phyloP scores from a whole-genome alignment of 768 basidiomycete genomes.

The Rhodosporidiobolus sp. region DNA sequence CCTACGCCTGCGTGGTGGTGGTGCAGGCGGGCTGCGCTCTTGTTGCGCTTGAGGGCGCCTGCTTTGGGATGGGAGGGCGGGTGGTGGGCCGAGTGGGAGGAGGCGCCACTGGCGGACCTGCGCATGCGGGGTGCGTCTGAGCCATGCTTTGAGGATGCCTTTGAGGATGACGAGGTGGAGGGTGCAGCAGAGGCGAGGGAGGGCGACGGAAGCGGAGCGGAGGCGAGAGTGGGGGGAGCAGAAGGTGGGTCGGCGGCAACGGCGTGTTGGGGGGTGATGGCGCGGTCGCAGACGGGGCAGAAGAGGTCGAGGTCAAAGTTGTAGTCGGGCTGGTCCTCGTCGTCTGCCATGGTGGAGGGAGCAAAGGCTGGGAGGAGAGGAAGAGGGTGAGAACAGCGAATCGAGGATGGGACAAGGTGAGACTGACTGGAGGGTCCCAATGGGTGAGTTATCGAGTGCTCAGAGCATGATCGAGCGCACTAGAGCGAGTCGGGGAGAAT shows the following conservation, averaged over 20 bases:
- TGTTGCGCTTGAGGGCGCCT: conserved; percentile 27
- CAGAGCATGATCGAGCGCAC: no score
- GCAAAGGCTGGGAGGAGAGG: no score
- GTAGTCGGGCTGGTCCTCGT: conserved; percentile 8
- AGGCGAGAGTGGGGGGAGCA: neutral
- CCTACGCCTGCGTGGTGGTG: neutral
- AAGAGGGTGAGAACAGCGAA: no score
- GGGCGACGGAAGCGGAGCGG: neutral
- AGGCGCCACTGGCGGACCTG: neutral
- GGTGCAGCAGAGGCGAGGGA: neutral
- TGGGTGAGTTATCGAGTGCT: no score
- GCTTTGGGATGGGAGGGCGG: no score
- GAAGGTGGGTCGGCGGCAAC: neutral
- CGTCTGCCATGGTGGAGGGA: neutral
- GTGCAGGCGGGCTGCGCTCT: conserved; percentile 10
- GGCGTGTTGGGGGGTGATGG: neutral
- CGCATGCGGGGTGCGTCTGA: neutral
- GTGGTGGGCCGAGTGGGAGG: neutral
- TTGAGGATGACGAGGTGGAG: neutral
- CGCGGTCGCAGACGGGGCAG: conserved; percentile 35
- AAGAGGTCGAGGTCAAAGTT: conserved; percentile 28
- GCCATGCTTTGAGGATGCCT: neutral
- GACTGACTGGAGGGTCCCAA: no score
- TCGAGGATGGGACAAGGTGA: no score
- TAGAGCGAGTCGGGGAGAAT: no score